Evolutionary conservation across 306 rosid species (phyloP).

Genomic region (Quercus dentata): DNA sequence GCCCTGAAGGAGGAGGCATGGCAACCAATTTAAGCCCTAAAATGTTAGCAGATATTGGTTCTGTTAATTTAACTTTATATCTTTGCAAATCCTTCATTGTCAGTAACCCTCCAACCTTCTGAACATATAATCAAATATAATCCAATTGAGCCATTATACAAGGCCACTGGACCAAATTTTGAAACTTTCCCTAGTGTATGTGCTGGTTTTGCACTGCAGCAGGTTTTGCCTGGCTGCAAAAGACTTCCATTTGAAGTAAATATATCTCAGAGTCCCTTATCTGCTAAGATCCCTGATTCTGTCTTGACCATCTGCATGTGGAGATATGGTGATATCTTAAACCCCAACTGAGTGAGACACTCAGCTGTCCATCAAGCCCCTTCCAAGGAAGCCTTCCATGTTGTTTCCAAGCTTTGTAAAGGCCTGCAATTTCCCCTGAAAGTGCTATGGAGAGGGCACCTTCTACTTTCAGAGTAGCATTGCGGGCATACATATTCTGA

Average conservation of each 20-base stretch:
- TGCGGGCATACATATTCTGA: constrained; percentile 71
- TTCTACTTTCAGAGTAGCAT: constrained; percentile 41
- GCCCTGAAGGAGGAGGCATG: constrained; percentile 92
- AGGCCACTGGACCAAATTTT: constrained; percentile 42
- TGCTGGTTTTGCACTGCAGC: constrained; percentile 55
- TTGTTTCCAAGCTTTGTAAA: constrained; percentile 59
- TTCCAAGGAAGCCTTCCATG: constrained; percentile 79
- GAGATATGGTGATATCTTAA: constrained; percentile 65
- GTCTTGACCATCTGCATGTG: constrained; percentile 49
- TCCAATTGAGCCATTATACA: constrained; percentile 64
- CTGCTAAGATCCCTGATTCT: constrained; percentile 45
- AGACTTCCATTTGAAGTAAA: constrained; percentile 69
- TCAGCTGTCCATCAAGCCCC: constrained; percentile 63
- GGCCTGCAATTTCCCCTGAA: constrained; percentile 85
- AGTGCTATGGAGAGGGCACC: constrained; percentile 71
- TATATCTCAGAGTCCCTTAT: constrained; percentile 53
- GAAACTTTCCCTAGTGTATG: constrained; percentile 47
- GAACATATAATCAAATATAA: constrained; percentile 53
- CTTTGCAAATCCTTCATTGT: constrained; percentile 51
- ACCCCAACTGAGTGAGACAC: constrained; percentile 60
- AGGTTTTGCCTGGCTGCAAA: constrained; percentile 46
- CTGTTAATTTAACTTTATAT: constrained; percentile 43
- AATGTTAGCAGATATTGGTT: constrained; percentile 40
- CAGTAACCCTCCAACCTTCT: constrained; percentile 64
- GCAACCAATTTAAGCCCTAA: constrained; percentile 56